These are phyloP conservation scores for Fusarium nurragi DNA, from an alignment of 2,329 filamentous ascomycete species.

Conservation along the genomic window DNA sequence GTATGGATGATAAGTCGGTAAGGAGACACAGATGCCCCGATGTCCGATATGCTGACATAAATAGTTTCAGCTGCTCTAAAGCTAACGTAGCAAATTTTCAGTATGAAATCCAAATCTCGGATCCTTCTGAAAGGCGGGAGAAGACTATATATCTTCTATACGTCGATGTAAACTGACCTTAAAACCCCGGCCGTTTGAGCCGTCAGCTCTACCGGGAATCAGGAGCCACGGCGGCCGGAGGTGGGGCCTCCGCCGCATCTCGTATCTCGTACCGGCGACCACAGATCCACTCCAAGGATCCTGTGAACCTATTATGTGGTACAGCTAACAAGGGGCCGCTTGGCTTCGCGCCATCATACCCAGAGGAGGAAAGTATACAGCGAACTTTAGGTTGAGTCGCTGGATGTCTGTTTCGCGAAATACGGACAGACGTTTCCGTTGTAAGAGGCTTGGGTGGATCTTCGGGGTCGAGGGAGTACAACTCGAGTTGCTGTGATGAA, in stretches of 20 bases:
- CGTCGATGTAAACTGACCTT: not conserved
- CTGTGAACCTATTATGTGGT: conserved; percentile 9
- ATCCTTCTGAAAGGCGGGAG: accelerated
- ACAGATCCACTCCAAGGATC: not conserved
- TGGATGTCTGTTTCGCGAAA: not conserved
- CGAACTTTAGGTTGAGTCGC: not conserved
- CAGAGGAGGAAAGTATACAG: conserved; percentile 5
- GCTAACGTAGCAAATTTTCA: accelerated
- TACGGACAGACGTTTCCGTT: not conserved
- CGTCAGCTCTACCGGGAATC: conserved; percentile 8
- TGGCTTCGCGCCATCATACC: conserved; percentile 33
- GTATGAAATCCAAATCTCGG: not conserved
- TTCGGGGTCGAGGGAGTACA: not conserved
- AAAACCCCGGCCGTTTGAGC: not conserved
- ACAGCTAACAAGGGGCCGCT: not conserved
- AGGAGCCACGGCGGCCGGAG: conserved; percentile 15
- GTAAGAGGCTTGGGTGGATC: not conserved
- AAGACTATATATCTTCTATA: not conserved
- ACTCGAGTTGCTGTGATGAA: not conserved
- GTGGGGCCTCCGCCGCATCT: conserved; percentile 24
- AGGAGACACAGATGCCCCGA: conserved; percentile 19
- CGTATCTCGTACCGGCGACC: conserved; percentile 37
- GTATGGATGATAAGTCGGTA: not conserved
- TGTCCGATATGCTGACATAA: conserved; percentile 19
- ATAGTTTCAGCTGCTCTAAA: not conserved